phyloP scores from a whole-genome alignment of 2,329 filamentous ascomycete species.

The Bipolaris oryzae region DNA sequence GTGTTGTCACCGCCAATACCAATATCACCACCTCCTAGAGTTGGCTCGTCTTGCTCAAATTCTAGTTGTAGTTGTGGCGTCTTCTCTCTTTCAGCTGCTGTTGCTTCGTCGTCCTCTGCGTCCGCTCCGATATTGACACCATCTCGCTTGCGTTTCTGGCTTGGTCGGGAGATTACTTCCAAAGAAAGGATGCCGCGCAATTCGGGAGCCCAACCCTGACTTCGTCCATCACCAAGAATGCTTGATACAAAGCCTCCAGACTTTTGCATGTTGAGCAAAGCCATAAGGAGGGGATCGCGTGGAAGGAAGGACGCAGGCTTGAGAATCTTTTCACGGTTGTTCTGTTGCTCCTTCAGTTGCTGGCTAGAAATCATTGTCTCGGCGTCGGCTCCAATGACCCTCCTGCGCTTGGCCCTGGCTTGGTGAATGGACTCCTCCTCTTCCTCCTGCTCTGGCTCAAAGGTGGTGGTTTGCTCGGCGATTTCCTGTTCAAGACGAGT shows the following conservation, averaged over 20 bases:
- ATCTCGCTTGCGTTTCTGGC: constrained; percentile 93
- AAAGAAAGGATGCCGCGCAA: constrained; percentile 90
- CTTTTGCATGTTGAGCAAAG: constrained; percentile 89
- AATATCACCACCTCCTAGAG: constrained; percentile 51
- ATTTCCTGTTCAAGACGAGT: constrained; percentile 70
- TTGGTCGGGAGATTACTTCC: constrained; percentile 75
- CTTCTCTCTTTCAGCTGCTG: constrained; percentile 58
- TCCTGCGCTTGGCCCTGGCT: constrained; percentile 77
- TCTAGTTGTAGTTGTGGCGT: constrained; percentile 72
- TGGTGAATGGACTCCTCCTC: constrained; percentile 64
- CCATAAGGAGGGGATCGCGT: constrained; percentile 82
- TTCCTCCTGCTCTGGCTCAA: constrained; percentile 56
- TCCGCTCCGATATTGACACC: constrained; percentile 83
- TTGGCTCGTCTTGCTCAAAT: constrained; percentile 57
- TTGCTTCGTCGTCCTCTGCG: constrained; percentile 65
- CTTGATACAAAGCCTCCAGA: constrained; percentile 87
- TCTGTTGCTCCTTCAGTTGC: constrained; percentile 85
- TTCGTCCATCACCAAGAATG: constrained; percentile 80
- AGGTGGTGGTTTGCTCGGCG: constrained; percentile 46
- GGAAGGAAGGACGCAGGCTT: constrained; percentile 83
- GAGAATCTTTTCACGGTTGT: constrained; percentile 83
- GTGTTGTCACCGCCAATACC: constrained; percentile 50
- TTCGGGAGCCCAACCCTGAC: constrained; percentile 86
- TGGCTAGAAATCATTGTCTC: constrained; percentile 76
- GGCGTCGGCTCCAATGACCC: constrained; percentile 79